phyloP scores from a whole-genome alignment of 306 rosid species.

The Amphicarpaea edgeworthii region DNA sequence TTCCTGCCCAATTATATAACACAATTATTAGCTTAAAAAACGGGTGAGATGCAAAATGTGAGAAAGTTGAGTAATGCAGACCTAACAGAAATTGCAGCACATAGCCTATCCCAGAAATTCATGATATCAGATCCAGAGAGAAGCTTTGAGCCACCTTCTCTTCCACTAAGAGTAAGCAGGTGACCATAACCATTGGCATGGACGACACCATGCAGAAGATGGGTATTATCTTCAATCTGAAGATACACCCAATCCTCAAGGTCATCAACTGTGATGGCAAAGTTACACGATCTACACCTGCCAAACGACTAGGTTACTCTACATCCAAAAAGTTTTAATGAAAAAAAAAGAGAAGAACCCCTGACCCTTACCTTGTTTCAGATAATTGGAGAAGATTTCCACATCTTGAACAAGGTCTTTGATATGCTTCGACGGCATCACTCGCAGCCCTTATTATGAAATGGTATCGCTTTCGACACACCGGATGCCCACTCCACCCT shows the following conservation, averaged over 20 bases:
- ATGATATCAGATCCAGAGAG: conserved; percentile 67
- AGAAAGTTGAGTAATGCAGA: neutral
- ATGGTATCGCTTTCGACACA: conserved; percentile 53
- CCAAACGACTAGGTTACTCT: neutral
- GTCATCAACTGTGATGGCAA: conserved; percentile 47
- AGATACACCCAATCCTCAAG: conserved; percentile 63
- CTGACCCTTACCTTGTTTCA: conserved; percentile 48
- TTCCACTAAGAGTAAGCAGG: conserved; percentile 70
- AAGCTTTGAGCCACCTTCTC: conserved; percentile 67
- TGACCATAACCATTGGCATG: conserved; percentile 80
- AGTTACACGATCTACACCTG: conserved; percentile 49
- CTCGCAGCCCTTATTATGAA: conserved; percentile 44
- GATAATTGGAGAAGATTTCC: conserved; percentile 39
- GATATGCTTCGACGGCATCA: conserved; percentile 41
- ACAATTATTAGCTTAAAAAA: neutral
- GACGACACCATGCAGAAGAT: conserved; percentile 73
- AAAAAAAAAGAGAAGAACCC: neutral
- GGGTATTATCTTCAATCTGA: conserved; percentile 68
- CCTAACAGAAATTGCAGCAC: conserved; percentile 65
- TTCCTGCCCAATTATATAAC: conserved; percentile 52
- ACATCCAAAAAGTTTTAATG: neutral
- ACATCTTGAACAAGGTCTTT: conserved; percentile 48
- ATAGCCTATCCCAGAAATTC: conserved; percentile 80
- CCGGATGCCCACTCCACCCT: conserved; percentile 55
- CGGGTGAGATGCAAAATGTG: neutral